Conservation (phyloP, 179 eudicot genomes). For the Actinidia chinensis region DNA sequence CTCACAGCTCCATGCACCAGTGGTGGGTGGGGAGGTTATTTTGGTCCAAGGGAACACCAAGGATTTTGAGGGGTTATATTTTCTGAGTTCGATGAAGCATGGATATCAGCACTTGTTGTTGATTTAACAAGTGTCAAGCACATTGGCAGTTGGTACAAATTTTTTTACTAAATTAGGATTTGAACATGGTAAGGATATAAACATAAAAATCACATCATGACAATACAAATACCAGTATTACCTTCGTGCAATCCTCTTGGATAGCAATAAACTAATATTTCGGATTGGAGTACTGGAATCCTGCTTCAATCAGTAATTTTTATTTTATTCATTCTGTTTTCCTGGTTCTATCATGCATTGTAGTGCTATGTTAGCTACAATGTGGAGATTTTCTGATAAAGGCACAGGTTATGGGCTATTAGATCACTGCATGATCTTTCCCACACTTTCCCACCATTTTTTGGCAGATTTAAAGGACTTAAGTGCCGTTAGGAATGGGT, state of each 20-base stretch:
- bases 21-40: no score
- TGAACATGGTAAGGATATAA: neutral
- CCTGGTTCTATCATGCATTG: neutral
- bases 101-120: neutral
- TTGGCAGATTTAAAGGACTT: neutral
- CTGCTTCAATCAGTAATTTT: neutral
- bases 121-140: neutral
- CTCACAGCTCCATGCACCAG: no score
- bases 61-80: neutral
- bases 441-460: neutral
- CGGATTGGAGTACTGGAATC: constrained; percentile 6
- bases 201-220: neutral
- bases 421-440: neutral
- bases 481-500: neutral
- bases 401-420: neutral
- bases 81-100: neutral
- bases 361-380: neutral
- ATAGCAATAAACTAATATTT: neutral
- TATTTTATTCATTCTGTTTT: neutral
- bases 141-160: neutral
- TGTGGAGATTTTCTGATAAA: neutral
- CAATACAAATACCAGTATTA: neutral
- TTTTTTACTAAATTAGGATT: neutral
- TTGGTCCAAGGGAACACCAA: neutral
- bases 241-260: neutral